Evolutionary conservation across 1,284 basidiomycete genomes (phyloP).

Genomic region (Psilocybe mexicana): DNA sequence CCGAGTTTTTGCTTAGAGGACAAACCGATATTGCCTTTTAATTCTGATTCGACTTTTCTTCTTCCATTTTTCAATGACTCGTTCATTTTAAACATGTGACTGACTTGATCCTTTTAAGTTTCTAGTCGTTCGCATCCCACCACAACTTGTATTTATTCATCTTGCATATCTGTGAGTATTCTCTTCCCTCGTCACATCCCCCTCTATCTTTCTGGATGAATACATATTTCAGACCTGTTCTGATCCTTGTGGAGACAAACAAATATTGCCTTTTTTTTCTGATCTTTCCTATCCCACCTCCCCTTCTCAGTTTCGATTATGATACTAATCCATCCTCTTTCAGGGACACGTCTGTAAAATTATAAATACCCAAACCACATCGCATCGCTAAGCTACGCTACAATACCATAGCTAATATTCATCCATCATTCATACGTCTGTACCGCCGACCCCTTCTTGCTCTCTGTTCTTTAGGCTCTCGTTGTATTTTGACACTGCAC

Average conservation of each 20-base stretch:
- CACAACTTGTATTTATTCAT: constrained; percentile 15
- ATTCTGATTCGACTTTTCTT: constrained; percentile 30
- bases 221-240: constrained; percentile 42
- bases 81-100: constrained; percentile 1
- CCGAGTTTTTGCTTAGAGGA: constrained; percentile 44
- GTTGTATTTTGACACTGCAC: too few relatives aligned
- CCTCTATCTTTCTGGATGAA: constrained; percentile 30
- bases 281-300: constrained; percentile 18
- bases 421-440: neutral
- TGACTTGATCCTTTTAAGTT: constrained; percentile 9
- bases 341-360: constrained; percentile 1
- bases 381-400: neutral
- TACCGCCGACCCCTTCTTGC: neutral
- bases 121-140: constrained; percentile 9
- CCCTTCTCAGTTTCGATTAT: neutral
- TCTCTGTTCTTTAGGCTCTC: neutral
- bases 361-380: neutral
- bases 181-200: neutral
- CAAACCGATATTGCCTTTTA: constrained; percentile 50
- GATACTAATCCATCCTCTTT: neutral
- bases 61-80: neutral
- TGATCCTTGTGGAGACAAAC: constrained; percentile 39
- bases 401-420: neutral
- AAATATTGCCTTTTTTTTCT: constrained; percentile 39
- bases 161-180: constrained; percentile 28